Evolutionary conservation across 225 moss, liverwort and hornwort species (phyloP).

Genomic region (Pseudoscleropodium purum): DNA sequence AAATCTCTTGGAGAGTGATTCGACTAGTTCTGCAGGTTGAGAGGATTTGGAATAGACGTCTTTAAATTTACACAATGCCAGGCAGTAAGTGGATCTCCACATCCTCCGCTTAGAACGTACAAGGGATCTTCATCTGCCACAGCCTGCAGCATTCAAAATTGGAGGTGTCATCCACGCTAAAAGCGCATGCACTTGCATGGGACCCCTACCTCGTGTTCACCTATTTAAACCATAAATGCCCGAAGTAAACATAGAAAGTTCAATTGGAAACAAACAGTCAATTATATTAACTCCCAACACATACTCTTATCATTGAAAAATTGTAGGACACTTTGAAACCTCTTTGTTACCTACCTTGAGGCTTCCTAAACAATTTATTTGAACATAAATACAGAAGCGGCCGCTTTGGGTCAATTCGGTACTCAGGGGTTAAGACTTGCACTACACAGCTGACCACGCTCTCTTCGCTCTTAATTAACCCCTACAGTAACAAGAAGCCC

Average conservation of each 20-base stretch:
- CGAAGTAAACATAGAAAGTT: background rate
- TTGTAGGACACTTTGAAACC: background rate
- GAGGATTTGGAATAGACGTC: background rate
- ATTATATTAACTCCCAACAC: background rate
- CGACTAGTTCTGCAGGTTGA: constrained; percentile 7
- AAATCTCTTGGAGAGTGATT: background rate
- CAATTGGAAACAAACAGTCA: background rate
- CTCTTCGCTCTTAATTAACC: background rate
- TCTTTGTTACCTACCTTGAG: background rate
- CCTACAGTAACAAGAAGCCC: background rate
- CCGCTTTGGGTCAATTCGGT: background rate
- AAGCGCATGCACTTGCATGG: background rate
- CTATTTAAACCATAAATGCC: background rate
- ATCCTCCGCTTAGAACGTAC: background rate
- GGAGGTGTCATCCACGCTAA: background rate
- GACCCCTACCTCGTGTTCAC: background rate
- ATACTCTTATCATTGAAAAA: background rate
- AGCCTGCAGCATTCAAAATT: constrained; percentile 3
- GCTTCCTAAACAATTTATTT: background rate
- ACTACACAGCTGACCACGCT: background rate
- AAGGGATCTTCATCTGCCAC: constrained; percentile 2
- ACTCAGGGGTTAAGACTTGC: background rate
- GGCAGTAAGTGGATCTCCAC: constrained; percentile 6
- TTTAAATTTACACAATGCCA: constrained; percentile 7
- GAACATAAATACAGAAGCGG: background rate